Percentiles rank a stretch among this genome's conserved stretches.
Evolutionary conservation across 2,329 filamentous ascomycete species (phyloP).

Genomic region (Verticillium albo-atrum): DNA sequence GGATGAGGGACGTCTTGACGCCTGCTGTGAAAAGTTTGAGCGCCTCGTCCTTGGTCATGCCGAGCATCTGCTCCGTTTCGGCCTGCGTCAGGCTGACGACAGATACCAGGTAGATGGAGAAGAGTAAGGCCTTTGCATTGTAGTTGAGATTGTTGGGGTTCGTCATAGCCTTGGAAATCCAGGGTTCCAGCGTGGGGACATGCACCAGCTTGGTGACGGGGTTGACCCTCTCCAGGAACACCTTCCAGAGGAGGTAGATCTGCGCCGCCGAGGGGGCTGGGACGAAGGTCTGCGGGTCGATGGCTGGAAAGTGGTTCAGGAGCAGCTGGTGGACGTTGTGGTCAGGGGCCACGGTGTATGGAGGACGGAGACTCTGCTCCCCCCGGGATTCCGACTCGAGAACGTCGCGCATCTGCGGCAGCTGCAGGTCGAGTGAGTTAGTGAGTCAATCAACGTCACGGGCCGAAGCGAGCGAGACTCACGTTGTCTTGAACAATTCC

Average conservation of each 20-base stretch:
- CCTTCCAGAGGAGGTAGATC: constrained; percentile 69
- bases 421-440: too few species aligned
- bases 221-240: constrained; percentile 70
- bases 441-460: too few species aligned
- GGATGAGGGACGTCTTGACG: constrained; percentile 43
- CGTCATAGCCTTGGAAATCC: constrained; percentile 58
- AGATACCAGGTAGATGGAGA: constrained; percentile 13
- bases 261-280: too few species aligned
- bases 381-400: too few species aligned
- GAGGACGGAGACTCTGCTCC: too few species aligned
- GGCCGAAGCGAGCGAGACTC: too few species aligned
- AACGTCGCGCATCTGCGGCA: too few species aligned
- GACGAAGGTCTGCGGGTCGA: too few species aligned
- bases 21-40: constrained; percentile 47
- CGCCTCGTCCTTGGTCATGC: constrained; percentile 42
- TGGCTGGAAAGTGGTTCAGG: too few species aligned
- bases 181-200: constrained; percentile 62
- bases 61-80: constrained; percentile 50
- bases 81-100: constrained; percentile 25
- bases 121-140: constrained; percentile 12
- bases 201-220: constrained; percentile 70
- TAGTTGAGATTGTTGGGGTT: constrained; percentile 50
- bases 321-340: too few species aligned
- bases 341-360: too few species aligned
- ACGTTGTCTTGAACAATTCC: too few species aligned